phyloP scores from a whole-genome alignment of 257 asterid species.

The Knoxia roxburghii region DNA sequence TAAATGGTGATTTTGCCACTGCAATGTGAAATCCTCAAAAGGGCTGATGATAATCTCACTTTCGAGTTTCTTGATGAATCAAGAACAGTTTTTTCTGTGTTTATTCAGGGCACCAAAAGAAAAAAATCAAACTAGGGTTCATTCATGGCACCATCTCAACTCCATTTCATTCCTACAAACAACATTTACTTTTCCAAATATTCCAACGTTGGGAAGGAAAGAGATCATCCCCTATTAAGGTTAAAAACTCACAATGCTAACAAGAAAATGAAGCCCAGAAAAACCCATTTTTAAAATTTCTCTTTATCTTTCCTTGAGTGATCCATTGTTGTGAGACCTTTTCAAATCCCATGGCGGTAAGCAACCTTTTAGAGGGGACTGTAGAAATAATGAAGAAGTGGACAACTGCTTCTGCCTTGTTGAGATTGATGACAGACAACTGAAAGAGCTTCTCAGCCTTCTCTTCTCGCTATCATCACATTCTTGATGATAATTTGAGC shows the following conservation, averaged over 20 bases:
- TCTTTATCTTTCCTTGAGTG: slow-evolving; percentile 54
- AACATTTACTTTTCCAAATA: slow-evolving; percentile 11
- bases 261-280: not conserved
- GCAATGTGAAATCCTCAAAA: no score
- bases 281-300: slow-evolving; percentile 7
- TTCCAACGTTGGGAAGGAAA: slow-evolving; percentile 20
- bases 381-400: slow-evolving; percentile 59
- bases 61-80: no score
- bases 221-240: slow-evolving; percentile 19
- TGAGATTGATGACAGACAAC: slow-evolving; percentile 77
- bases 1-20: no score
- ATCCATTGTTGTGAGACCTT: slow-evolving; percentile 45
- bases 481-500: slow-evolving; percentile 37
- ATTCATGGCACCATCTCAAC: slow-evolving; percentile 5
- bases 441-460: slow-evolving; percentile 65
- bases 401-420: slow-evolving; percentile 76
- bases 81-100: no score
- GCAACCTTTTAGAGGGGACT: slow-evolving; percentile 75
- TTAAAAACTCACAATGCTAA: slow-evolving; percentile 12
- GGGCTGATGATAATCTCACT: no score
- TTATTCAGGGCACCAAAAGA: no score
- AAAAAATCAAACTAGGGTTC: not conserved
- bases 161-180: slow-evolving; percentile 2
- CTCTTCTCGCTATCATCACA: slow-evolving; percentile 49
- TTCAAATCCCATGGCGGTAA: slow-evolving; percentile 60